A percentile compares a stretch with the other conserved stretches of the same genome.
phyloP scores from a whole-genome alignment of 1,284 basidiomycete species.

The Austroboletus niveus region DNA sequence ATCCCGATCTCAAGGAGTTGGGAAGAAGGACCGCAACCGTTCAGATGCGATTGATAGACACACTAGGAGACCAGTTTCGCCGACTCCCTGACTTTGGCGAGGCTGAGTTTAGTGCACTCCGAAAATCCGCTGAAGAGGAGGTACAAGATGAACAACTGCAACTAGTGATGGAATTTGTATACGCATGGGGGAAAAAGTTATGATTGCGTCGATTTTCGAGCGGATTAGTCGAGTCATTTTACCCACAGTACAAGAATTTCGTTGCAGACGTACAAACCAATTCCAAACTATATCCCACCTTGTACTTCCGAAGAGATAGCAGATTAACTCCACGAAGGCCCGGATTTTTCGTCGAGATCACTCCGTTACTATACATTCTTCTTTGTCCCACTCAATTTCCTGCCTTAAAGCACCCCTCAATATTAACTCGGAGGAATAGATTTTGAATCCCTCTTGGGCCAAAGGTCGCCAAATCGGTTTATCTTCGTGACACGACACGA shows the following conservation, averaged over 20 bases:
- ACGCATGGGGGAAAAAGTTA: constrained; percentile 6
- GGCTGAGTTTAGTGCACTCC: constrained; percentile 1
- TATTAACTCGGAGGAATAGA: constrained; percentile 70
- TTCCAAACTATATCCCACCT: neutral
- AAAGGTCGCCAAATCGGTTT: constrained; percentile 59
- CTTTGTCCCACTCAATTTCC: constrained; percentile 59
- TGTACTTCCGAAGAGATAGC: neutral
- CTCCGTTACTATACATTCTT: constrained; percentile 21
- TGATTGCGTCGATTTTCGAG: neutral
- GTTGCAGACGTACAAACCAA: neutral
- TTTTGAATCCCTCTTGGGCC: constrained; percentile 44
- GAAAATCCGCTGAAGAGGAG: constrained; percentile 1
- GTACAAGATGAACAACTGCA: neutral
- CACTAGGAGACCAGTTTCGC: constrained; percentile 7
- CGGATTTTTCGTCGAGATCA: neutral
- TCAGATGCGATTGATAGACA: constrained; percentile 5
- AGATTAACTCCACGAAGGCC: too few relatives aligned
- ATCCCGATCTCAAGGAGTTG: constrained; percentile 5
- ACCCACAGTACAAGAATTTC: too few relatives aligned
- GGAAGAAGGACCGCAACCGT: constrained; percentile 5
- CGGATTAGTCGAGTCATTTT: too few relatives aligned
- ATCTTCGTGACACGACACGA: constrained; percentile 66
- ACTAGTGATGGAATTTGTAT: constrained; percentile 6
- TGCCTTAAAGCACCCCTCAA: constrained; percentile 63
- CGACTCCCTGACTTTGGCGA: constrained; percentile 2